Percentiles rank a stretch among this genome's conserved stretches.
These are phyloP conservation scores for Iris macrosiphon DNA, from an alignment of 106 monocot genomes.

Conservation along the genomic window DNA sequence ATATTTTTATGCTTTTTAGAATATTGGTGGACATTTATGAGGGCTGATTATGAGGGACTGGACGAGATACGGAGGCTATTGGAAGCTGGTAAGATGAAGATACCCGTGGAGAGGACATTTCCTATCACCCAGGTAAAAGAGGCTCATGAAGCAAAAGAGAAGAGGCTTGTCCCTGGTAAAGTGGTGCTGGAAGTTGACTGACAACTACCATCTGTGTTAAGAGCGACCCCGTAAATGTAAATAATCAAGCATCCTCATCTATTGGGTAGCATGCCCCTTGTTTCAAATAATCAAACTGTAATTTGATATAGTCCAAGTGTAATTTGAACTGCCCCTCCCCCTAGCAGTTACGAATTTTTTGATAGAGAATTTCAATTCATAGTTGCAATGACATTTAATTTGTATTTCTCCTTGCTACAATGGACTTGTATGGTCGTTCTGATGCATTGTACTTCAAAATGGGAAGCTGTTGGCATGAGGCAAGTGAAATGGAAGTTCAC, in stretches of 20 bases:
- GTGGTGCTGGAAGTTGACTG: slow-evolving; percentile 84
- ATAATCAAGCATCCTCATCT: slow-evolving; percentile 3
- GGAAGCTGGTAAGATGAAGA: slow-evolving; percentile 78
- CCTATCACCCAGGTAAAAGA: slow-evolving; percentile 64
- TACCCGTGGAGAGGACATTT: slow-evolving; percentile 90
- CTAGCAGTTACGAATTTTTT: too few species aligned
- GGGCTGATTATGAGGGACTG: slow-evolving; percentile 85
- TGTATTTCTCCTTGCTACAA: too few species aligned
- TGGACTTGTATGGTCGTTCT: too few species aligned
- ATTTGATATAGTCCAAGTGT: too few species aligned
- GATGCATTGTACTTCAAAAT: too few species aligned
- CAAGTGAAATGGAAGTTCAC: too few species aligned
- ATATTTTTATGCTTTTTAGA: slow-evolving; percentile 57
- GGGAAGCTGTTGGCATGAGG: too few species aligned
- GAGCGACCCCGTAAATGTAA: slow-evolving; percentile 1
- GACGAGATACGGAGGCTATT: slow-evolving; percentile 67
- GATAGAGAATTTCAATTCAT: neutral
- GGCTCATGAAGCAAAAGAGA: slow-evolving; percentile 91
- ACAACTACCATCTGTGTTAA: neutral
- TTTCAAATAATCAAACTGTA: slow-evolving; percentile 2
- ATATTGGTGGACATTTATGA: slow-evolving; percentile 94
- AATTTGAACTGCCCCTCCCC: too few species aligned
- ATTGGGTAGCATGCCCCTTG: neutral
- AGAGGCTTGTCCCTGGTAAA: slow-evolving; percentile 71
- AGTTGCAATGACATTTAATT: neutral